phyloP scores from a whole-genome alignment of 768 basidiomycete genomes.

The Amanita inopinata region DNA sequence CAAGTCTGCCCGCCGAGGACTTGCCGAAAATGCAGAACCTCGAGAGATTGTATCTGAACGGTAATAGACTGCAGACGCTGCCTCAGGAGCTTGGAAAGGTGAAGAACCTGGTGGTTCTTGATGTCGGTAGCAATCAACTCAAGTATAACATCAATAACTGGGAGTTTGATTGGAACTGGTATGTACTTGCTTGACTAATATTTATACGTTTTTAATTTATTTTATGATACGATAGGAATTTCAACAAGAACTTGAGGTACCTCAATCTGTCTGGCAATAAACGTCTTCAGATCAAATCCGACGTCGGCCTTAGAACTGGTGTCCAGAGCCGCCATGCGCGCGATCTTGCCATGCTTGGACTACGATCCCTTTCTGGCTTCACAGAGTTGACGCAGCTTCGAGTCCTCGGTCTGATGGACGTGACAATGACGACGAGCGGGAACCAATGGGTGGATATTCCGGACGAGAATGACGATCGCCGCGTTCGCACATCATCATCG shows the following conservation, averaged over 20 bases:
- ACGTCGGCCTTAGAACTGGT: slow-evolving; percentile 26
- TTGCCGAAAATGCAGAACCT: slow-evolving; percentile 61
- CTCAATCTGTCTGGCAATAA: slow-evolving; percentile 98
- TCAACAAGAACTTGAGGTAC: slow-evolving; percentile 86
- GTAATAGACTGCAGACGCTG: slow-evolving; percentile 85
- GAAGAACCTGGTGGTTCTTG: slow-evolving; percentile 66
- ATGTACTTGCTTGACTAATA: slow-evolving; percentile 16
- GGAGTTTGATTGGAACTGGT: slow-evolving; percentile 99
- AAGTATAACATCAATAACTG: slow-evolving; percentile 98
- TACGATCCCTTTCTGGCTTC: slow-evolving; percentile 66
- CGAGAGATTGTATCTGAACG: slow-evolving; percentile 78
- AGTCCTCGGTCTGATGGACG: slow-evolving; percentile 96
- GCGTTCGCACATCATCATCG: slow-evolving; percentile 84
- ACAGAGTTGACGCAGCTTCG: slow-evolving; percentile 76
- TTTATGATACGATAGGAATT: slow-evolving; percentile 72
- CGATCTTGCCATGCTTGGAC: slow-evolving; percentile 15
- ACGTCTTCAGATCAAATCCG: slow-evolving; percentile 87
- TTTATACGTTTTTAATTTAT: slow-evolving; percentile 1
- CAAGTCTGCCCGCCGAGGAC: slow-evolving; percentile 84
- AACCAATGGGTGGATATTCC: slow-evolving; percentile 51
- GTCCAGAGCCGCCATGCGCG: slow-evolving; percentile 21
- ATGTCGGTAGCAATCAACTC: slow-evolving; percentile 88
- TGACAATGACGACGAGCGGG: slow-evolving; percentile 64
- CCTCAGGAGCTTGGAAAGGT: slow-evolving; percentile 87
- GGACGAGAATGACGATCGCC: slow-evolving; percentile 79